Evolutionary conservation across 2,329 filamentous ascomycete genomes (phyloP), one percentile per base, ranked within the genome.

Genomic region (Diaporthe sp.): DNA sequence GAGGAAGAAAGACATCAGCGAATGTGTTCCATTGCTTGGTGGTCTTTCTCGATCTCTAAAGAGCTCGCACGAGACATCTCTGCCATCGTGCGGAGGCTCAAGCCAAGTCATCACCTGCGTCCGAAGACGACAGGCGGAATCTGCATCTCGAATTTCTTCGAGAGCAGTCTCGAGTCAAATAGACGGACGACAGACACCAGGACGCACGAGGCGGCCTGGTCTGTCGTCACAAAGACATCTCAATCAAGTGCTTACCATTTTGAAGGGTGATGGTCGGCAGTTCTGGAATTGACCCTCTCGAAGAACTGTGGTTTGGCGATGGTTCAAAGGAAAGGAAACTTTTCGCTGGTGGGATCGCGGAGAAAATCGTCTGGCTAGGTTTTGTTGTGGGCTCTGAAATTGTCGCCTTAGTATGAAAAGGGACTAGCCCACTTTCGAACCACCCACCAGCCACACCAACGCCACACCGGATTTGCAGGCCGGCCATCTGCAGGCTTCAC

Each of bases 1-100:
- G 96, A 98, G 96, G 95, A 97, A 96, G 97, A 94, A 98, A 95
- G 93, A 95, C 90, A 95, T 98, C 94, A 98, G 95, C 94, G 88
- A 91, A 90, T 92, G 91, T 93, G 91, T 93, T 93, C 90, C 90
- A 92, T 92, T 88, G 88, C 88, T 88, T 89, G 90, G 72, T 87
- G 85, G 90, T 94, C 93, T 95, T 94, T 92, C 93, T 92, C 94
- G 88, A 94, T 94, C 95, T 98, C 95, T 97, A 97, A 89, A 93
- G 95, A 97, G 94, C 90, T 87, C 86, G 80, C 83, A 83, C 78
- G 83, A 84, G 85, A 86, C 89, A 88, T 91, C 88, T 88, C 88
- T 88, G 88, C 89, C 86, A 85, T 82, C 82, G 79, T 80, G 79
- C 85, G 86, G 81, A 81, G 83, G 84, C 91, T 93, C 91, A 90